Evolutionary conservation across 2,329 filamentous ascomycete species (phyloP).

Genomic region (Bipolaris cookei): DNA sequence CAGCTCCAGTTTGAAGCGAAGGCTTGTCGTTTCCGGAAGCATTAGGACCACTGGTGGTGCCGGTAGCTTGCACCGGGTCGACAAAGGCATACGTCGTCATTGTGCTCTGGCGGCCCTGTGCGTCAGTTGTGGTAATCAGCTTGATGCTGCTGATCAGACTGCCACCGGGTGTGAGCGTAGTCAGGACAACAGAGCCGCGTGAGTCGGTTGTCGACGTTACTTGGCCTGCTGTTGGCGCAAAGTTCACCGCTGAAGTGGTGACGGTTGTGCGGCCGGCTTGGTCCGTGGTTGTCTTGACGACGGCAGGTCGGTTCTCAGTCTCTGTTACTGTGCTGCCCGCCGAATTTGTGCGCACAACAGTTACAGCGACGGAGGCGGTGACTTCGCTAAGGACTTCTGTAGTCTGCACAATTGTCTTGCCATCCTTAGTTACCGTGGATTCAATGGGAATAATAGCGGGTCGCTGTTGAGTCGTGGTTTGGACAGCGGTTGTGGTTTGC

Average conservation of each 20-base stretch:
- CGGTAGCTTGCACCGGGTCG: conserved; percentile 38
- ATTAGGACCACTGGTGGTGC: background rate
- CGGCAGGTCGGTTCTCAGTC: conserved; percentile 48
- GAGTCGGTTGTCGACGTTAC: conserved; percentile 54
- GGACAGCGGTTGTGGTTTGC: conserved; percentile 10
- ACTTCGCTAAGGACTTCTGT: conserved; percentile 51
- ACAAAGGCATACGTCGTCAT: conserved; percentile 55
- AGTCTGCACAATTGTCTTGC: conserved; percentile 46
- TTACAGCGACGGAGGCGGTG: conserved; percentile 48
- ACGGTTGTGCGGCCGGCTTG: conserved; percentile 48
- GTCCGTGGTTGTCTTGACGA: conserved; percentile 50
- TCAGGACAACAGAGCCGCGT: conserved; percentile 51
- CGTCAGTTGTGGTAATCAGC: conserved; percentile 45
- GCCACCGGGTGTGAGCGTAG: conserved; percentile 56
- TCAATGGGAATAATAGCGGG: conserved; percentile 48
- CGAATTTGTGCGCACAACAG: conserved; percentile 50
- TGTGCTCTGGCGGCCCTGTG: conserved; percentile 45
- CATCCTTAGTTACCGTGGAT: conserved; percentile 49
- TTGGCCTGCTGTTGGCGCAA: conserved; percentile 46
- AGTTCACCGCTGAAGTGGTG: conserved; percentile 41
- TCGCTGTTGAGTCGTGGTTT: conserved; percentile 20
- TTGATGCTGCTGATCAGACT: conserved; percentile 51
- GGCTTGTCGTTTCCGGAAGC: conserved; percentile 35
- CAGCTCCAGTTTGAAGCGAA: conserved; percentile 49
- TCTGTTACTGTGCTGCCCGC: conserved; percentile 47